Percentiles rank a stretch among this genome's conserved stretches.
phyloP scores from a whole-genome alignment of 2,329 filamentous ascomycete species.

The Pseudocercospora ulei region DNA sequence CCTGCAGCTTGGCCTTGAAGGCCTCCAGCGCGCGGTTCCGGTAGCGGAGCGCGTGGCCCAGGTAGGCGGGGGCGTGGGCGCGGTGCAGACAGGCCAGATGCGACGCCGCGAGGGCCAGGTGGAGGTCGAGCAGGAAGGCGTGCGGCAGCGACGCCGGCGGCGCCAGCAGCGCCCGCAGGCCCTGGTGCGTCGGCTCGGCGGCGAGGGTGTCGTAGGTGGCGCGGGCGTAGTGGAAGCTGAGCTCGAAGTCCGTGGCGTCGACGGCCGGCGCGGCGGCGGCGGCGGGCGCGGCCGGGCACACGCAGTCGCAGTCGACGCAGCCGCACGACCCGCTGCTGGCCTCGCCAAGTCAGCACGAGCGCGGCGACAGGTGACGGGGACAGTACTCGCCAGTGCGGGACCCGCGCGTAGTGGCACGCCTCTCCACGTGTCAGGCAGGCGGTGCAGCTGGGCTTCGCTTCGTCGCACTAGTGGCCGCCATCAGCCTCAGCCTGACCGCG shows the following conservation, averaged over 20 bases:
- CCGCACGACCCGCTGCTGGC: conserved; percentile 3
- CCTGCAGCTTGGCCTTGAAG: conserved; percentile 6
- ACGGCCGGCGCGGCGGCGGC: not conserved
- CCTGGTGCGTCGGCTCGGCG: conserved; percentile 5
- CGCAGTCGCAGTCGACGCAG: conserved; percentile 8
- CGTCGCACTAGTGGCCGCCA: conserved; percentile 2
- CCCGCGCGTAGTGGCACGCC: conserved; percentile 8
- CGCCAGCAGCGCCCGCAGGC: conserved; percentile 6
- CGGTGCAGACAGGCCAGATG: conserved; percentile 11
- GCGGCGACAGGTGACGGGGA: not conserved
- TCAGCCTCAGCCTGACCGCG: not conserved
- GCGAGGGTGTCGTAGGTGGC: conserved; percentile 12
- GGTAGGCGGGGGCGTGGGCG: not conserved
- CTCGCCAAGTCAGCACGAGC: not conserved
- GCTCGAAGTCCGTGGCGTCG: conserved; percentile 7
- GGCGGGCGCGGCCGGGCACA: not conserved
- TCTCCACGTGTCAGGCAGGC: conserved; percentile 9
- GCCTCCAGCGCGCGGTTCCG: conserved; percentile 11
- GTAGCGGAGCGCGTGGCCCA: conserved; percentile 8
- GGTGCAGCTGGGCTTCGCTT: conserved; percentile 8
- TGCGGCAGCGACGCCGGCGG: conserved; percentile 9
- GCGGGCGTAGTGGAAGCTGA: conserved; percentile 10
- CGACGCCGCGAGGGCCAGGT: conserved; percentile 6
- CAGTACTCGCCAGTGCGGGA: not conserved
- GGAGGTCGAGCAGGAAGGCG: conserved; percentile 13